Percentiles rank a stretch among this genome's conserved stretches.
phyloP scores from a whole-genome alignment of 257 asterid species.

The Craterostigma plantagineum region DNA sequence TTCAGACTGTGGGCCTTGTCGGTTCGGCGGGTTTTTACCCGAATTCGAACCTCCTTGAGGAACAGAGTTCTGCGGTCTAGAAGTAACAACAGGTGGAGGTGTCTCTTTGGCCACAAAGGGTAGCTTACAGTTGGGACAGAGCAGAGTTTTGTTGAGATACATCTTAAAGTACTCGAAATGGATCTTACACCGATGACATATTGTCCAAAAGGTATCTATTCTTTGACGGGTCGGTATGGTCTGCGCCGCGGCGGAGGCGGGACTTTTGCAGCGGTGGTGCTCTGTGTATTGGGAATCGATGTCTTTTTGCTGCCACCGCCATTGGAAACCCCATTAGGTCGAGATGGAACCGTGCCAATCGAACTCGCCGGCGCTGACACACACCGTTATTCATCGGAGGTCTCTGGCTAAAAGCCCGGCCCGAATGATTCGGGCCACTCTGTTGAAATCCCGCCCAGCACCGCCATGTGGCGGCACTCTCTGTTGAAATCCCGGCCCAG shows the following conservation, averaged over 20 bases:
- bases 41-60: constrained; percentile 16
- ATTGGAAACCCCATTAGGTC: constrained; percentile 33
- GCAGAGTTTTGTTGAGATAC: constrained; percentile 53
- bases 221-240: constrained; percentile 19
- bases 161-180: constrained; percentile 50
- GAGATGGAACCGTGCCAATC: constrained; percentile 18
- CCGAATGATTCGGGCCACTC: too few relatives aligned
- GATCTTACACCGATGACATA: constrained; percentile 57
- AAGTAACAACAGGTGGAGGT: constrained; percentile 27
- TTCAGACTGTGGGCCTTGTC: constrained; percentile 9
- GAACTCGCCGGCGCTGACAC: constrained; percentile 9
- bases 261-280: constrained; percentile 9
- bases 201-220: constrained; percentile 62
- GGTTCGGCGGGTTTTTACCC: constrained; percentile 8
- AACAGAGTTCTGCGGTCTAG: constrained; percentile 19
- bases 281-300: constrained; percentile 23
- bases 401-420: too few relatives aligned
- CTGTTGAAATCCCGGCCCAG: too few relatives aligned
- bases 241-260: constrained; percentile 12
- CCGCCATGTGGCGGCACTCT: too few relatives aligned
- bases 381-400: constrained; percentile 19
- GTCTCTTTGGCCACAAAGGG: constrained; percentile 48
- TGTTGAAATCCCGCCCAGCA: too few relatives aligned
- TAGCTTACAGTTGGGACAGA: constrained; percentile 45
- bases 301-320: constrained; percentile 14